Evolutionary conservation across 2,329 filamentous ascomycete genomes (phyloP).

Genomic region (Paraconiothyrium sp.): DNA sequence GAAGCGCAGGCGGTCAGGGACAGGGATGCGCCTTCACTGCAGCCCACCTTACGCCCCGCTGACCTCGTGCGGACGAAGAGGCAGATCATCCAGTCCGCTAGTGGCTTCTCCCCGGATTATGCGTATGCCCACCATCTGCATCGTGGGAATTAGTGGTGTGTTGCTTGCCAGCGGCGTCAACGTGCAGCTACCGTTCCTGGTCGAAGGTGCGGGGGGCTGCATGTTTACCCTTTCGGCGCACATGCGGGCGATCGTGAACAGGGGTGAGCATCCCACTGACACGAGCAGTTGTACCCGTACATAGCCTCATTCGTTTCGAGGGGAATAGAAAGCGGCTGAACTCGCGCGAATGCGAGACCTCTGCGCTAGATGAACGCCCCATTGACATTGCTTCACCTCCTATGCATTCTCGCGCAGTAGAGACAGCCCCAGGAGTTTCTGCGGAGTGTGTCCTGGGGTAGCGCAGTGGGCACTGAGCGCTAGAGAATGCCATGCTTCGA

Average conservation of each 20-base stretch:
- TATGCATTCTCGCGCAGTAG: neutral
- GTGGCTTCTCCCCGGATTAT: conserved; percentile 9
- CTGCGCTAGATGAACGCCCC: neutral
- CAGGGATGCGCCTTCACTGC: neutral
- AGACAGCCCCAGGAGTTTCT: neutral
- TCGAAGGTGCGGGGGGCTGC: conserved; percentile 9
- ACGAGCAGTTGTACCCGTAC: neutral
- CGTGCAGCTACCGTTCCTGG: neutral
- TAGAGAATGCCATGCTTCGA: neutral
- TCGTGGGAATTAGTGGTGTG: conserved; percentile 1
- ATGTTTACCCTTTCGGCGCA: conserved; percentile 1
- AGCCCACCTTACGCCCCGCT: conserved; percentile 6
- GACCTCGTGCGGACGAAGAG: neutral
- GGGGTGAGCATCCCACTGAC: conserved; percentile 1
- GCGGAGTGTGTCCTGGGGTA: neutral
- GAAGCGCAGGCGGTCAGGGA: conserved; percentile 3
- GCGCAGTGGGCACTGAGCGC: neutral
- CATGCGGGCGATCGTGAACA: conserved; percentile 6
- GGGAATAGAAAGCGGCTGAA: neutral
- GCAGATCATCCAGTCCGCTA: neutral
- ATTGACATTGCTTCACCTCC: neutral
- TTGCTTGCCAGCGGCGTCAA: neutral
- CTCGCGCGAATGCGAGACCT: neutral
- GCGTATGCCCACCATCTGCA: neutral
- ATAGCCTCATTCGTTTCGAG: neutral